These are phyloP conservation scores for Eremochloa ophiuroides DNA, from an alignment of 176 grass and related monocot genomes.

Conservation along the genomic window DNA sequence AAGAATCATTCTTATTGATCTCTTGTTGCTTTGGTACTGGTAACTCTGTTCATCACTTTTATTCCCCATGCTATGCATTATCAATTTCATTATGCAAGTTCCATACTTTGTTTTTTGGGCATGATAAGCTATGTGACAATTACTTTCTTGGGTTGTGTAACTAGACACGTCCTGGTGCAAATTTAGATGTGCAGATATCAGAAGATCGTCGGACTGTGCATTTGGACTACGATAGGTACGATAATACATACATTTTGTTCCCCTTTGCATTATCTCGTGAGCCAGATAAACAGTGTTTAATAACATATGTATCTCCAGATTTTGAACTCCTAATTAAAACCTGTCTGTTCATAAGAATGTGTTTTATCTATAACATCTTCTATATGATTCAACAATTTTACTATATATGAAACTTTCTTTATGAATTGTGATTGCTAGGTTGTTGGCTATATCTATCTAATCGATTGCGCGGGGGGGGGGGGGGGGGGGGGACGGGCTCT, in stretches of 20 bases:
- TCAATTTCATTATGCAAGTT: neutral
- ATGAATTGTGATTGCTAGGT: neutral
- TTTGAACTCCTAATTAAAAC: neutral
- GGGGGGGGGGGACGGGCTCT: too few species aligned
- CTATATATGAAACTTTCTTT: too few species aligned
- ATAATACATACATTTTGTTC: neutral
- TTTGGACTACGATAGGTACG: slow-evolving; percentile 96
- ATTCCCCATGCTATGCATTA: neutral
- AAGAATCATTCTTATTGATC: neutral
- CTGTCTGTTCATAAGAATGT: neutral
- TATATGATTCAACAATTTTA: too few species aligned
- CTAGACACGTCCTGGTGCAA: slow-evolving; percentile 92
- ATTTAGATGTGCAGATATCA: slow-evolving; percentile 94
- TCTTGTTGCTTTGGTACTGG: neutral
- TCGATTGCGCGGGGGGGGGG: too few species aligned
- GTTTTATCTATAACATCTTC: too few species aligned
- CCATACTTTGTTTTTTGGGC: neutral
- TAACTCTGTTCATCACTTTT: neutral
- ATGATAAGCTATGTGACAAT: neutral
- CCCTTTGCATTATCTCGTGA: neutral
- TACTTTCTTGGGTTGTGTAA: slow-evolving; percentile 20
- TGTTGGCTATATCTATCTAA: too few species aligned
- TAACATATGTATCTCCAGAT: neutral
- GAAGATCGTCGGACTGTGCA: slow-evolving; percentile 94
- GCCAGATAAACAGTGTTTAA: neutral